These are phyloP conservation scores for Botryotinia globosa DNA, from an alignment of 2,329 filamentous ascomycete species.

Conservation along the genomic window DNA sequence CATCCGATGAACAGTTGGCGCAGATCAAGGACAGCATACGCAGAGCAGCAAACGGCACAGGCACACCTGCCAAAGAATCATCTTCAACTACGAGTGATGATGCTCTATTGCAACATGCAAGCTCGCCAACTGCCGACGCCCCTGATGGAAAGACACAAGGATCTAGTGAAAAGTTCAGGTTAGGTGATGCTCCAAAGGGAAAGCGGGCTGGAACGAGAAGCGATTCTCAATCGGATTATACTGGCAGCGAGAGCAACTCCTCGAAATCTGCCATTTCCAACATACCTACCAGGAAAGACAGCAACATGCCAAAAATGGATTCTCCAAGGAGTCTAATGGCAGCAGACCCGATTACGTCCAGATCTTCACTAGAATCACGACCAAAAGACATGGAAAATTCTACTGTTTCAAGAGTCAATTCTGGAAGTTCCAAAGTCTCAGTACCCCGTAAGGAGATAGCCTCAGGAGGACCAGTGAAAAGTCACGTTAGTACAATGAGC, in stretches of 20 bases:
- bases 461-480: conserved; percentile 28
- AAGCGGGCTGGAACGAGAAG: conserved; percentile 46
- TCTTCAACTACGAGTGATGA: conserved; percentile 34
- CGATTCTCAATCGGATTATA: conserved; percentile 41
- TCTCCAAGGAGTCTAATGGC: conserved; percentile 32
- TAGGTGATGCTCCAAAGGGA: conserved; percentile 76
- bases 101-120: conserved; percentile 34
- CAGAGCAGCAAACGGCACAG: conserved; percentile 35
- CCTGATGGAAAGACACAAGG: conserved; percentile 41
- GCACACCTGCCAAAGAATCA: conserved; percentile 29
- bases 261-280: conserved; percentile 35
- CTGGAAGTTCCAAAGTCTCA: conserved; percentile 43
- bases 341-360: conserved; percentile 46
- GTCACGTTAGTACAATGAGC: conserved; percentile 30
- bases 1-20: conserved; percentile 58
- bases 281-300: conserved; percentile 26
- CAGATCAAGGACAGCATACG: conserved; percentile 48
- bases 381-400: conserved; percentile 52
- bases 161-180: conserved; percentile 62
- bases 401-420: conserved; percentile 54
- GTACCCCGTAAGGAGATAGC: conserved; percentile 64
- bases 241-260: conserved; percentile 35
- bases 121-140: conserved; percentile 28
- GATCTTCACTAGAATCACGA: conserved; percentile 59
- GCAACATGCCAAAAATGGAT: conserved; percentile 25